Evolutionary conservation across 768 basidiomycete species (phyloP).

Genomic region (Tulasnella sp.): DNA sequence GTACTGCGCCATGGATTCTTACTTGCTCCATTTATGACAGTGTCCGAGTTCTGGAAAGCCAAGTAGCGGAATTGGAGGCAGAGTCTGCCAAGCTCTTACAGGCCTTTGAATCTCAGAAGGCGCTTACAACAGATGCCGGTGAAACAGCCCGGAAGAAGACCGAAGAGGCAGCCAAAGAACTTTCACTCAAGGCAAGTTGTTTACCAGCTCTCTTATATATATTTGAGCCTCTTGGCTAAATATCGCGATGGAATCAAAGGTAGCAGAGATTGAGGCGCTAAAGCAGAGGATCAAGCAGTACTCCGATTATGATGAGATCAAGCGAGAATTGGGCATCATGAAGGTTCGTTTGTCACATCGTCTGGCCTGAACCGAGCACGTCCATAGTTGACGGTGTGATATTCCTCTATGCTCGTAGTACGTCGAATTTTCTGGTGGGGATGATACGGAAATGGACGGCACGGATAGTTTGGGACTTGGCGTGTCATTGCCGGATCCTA

Average conservation of each 20-base stretch:
- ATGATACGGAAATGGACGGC: constrained; percentile 58
- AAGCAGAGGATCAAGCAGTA: constrained; percentile 61
- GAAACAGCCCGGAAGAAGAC: constrained; percentile 38
- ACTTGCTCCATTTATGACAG: constrained; percentile 31
- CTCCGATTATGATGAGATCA: constrained; percentile 90
- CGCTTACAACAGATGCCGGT: constrained; percentile 39
- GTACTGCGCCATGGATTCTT: not conserved
- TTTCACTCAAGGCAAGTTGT: constrained; percentile 43
- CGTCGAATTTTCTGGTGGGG: constrained; percentile 89
- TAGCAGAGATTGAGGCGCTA: constrained; percentile 55
- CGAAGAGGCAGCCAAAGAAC: constrained; percentile 52
- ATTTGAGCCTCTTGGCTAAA: not conserved
- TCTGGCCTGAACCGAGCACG: too few species aligned
- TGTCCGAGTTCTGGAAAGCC: constrained; percentile 58
- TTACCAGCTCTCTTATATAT: not conserved
- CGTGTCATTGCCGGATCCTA: constrained; percentile 75
- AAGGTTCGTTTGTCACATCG: constrained; percentile 77
- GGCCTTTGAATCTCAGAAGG: constrained; percentile 53
- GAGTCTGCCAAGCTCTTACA: constrained; percentile 62
- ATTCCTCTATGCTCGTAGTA: too few species aligned
- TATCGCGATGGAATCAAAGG: constrained; percentile 30
- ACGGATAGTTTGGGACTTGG: constrained; percentile 31
- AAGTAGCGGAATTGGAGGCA: constrained; percentile 63
- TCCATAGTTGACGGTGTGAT: too few species aligned
- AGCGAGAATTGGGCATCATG: constrained; percentile 96